Evolutionary conservation across 2,329 filamentous ascomycete species (phyloP).

Genomic region (Aspergillus pseudoviridinutans): DNA sequence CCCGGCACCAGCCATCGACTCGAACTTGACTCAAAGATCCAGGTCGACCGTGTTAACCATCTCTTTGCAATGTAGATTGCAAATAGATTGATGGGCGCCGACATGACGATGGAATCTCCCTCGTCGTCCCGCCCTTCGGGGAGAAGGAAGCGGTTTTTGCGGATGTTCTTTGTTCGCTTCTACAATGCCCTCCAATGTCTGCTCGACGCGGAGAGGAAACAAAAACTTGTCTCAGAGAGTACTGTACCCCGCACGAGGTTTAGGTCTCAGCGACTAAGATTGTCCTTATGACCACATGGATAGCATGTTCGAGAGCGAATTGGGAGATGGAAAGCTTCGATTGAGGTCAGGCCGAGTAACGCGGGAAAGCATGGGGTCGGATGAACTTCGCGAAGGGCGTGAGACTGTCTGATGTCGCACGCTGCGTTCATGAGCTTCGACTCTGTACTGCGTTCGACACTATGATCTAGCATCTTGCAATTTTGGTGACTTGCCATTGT

Average conservation of each 20-base stretch:
- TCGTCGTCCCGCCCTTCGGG: slow-evolving; percentile 32
- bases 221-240: slow-evolving; percentile 93
- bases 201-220: slow-evolving; percentile 64
- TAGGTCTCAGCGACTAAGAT: slow-evolving; percentile 13
- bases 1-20: slow-evolving; percentile 51
- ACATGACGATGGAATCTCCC: slow-evolving; percentile 30
- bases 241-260: slow-evolving; percentile 73
- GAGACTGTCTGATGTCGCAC: slow-evolving; percentile 6
- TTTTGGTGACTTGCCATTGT: background rate
- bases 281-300: slow-evolving; percentile 11
- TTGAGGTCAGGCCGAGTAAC: slow-evolving; percentile 9
- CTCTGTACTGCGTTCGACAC: slow-evolving; percentile 13
- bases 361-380: slow-evolving; percentile 3
- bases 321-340: slow-evolving; percentile 21
- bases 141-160: slow-evolving; percentile 76
- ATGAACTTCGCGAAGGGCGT: slow-evolving; percentile 10
- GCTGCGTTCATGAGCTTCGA: slow-evolving; percentile 13
- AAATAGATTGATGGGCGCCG: slow-evolving; percentile 57
- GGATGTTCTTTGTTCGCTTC: slow-evolving; percentile 90
- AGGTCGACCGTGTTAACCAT: slow-evolving; percentile 66
- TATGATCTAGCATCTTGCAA: background rate
- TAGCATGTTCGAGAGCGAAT: slow-evolving; percentile 18
- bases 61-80: slow-evolving; percentile 52
- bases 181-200: slow-evolving; percentile 59
- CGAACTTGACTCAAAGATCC: slow-evolving; percentile 46